These are phyloP conservation scores for Penicillium longicatenatum DNA, from an alignment of 495 filamentous ascomycete genomes.

Conservation along the genomic window DNA sequence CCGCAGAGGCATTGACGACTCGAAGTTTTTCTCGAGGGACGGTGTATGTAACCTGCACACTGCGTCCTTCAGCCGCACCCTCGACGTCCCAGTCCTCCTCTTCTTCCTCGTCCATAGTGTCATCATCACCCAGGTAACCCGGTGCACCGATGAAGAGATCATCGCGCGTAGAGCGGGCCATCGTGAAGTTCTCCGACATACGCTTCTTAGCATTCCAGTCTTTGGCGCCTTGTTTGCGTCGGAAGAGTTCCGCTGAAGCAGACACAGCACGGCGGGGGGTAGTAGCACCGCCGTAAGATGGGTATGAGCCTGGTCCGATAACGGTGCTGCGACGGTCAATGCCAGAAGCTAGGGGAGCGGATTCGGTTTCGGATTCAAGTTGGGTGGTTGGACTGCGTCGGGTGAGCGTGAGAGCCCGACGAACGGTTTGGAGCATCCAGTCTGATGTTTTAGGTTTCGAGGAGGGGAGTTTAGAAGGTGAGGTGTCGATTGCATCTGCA, in stretches of 20 bases:
- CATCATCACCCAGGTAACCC: slow-evolving; percentile 30
- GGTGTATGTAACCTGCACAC: slow-evolving; percentile 93
- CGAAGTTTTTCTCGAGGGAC: slow-evolving; percentile 81
- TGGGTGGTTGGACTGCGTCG: slow-evolving; percentile 28
- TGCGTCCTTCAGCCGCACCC: slow-evolving; percentile 70
- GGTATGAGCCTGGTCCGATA: slow-evolving; percentile 16
- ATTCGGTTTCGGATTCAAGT: slow-evolving; percentile 15
- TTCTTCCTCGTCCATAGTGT: slow-evolving; percentile 21
- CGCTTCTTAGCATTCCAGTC: slow-evolving; percentile 55
- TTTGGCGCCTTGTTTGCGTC: slow-evolving; percentile 57
- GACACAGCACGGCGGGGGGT: slow-evolving; percentile 57
- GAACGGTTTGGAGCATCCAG: slow-evolving; percentile 56
- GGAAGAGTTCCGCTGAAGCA: slow-evolving; percentile 61
- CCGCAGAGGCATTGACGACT: slow-evolving; percentile 71
- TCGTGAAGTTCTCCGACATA: slow-evolving; percentile 25
- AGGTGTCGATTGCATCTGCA: slow-evolving; percentile 20
- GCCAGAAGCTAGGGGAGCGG: slow-evolving; percentile 32
- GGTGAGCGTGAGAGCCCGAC: slow-evolving; percentile 51
- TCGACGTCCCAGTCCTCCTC: slow-evolving; percentile 88
- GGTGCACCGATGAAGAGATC: slow-evolving; percentile 34
- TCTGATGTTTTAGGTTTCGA: slow-evolving; percentile 44
- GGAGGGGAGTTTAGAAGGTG: slow-evolving; percentile 33
- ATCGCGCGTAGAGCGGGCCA: slow-evolving; percentile 29
- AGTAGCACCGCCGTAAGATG: slow-evolving; percentile 11
- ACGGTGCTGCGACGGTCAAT: slow-evolving; percentile 40